Conservation (phyloP, 257 asterid species). For the Striga asiatica region DNA sequence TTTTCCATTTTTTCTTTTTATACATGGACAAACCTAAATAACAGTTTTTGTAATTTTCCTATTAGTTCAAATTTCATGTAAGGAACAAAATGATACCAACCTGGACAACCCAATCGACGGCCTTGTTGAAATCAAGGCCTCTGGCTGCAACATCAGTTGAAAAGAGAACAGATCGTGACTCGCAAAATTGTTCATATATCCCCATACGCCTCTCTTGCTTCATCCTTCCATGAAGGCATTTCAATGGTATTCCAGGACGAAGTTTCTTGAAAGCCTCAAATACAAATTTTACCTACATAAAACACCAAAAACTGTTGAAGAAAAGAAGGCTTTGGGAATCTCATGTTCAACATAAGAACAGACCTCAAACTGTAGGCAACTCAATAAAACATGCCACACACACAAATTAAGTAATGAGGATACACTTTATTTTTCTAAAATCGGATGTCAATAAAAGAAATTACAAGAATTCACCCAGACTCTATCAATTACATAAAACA, state of each 20-base stretch:
- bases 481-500: too few species aligned
- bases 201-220: constrained; percentile 76
- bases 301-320: constrained; percentile 8
- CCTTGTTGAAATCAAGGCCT: constrained; percentile 91
- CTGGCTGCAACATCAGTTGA: constrained; percentile 89
- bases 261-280: constrained; percentile 84
- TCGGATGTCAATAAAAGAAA: not conserved
- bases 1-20: not conserved
- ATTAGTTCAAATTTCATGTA: not conserved
- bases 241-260: constrained; percentile 89
- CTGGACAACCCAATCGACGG: constrained; percentile 99
- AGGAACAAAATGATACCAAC: constrained; percentile 22
- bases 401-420: not conserved
- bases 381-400: not conserved
- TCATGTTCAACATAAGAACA: not conserved
- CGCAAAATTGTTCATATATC: constrained; percentile 71
- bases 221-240: constrained; percentile 87
- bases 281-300: constrained; percentile 71
- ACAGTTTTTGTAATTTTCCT: not conserved
- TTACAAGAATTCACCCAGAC: not conserved
- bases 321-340: constrained; percentile 10
- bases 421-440: not conserved
- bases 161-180: constrained; percentile 56
- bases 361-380: too few species aligned
- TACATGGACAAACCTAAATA: not conserved